phyloP scores from a whole-genome alignment of 202 grass and related monocot genomes.

The Zoysia matrella region DNA sequence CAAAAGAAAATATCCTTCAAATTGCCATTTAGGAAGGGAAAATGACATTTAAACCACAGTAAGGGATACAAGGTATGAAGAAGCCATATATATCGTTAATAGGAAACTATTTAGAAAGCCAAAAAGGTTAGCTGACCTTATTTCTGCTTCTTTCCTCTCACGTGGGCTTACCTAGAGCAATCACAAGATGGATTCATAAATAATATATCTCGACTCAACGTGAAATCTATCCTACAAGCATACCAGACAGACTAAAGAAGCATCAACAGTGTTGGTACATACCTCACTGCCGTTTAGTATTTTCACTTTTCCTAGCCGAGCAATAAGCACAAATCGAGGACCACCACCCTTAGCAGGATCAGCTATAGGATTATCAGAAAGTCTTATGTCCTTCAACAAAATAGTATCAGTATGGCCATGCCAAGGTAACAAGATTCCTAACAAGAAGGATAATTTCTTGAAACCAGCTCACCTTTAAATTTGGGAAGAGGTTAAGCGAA shows the following conservation, averaged over 20 bases:
- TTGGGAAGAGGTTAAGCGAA: slow-evolving; percentile 85
- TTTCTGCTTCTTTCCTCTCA: slow-evolving; percentile 94
- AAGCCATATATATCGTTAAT: background rate
- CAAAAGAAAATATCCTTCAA: background rate
- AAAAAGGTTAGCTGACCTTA: slow-evolving; percentile 70
- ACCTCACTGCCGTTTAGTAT: slow-evolving; percentile 96
- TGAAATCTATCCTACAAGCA: background rate
- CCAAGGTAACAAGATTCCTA: slow-evolving; percentile 15
- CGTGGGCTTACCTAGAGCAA: slow-evolving; percentile 75
- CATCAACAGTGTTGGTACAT: slow-evolving; percentile 20
- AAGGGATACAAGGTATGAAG: background rate
- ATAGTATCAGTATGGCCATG: slow-evolving; percentile 35
- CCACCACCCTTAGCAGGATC: slow-evolving; percentile 80
- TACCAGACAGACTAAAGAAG: background rate
- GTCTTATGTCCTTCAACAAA: slow-evolving; percentile 80
- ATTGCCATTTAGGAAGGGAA: background rate
- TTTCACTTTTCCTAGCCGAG: slow-evolving; percentile 76
- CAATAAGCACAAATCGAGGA: slow-evolving; percentile 87
- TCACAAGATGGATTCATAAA: slow-evolving; percentile 16
- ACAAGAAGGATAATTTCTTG: slow-evolving; percentile 8
- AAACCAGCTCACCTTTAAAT: slow-evolving; percentile 72
- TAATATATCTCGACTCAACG: background rate
- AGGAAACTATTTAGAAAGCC: slow-evolving; percentile 25
- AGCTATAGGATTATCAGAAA: slow-evolving; percentile 94
- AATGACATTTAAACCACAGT: too few relatives aligned